phyloP scores from a whole-genome alignment of 495 filamentous ascomycete species.

The Patellaria atrata region DNA sequence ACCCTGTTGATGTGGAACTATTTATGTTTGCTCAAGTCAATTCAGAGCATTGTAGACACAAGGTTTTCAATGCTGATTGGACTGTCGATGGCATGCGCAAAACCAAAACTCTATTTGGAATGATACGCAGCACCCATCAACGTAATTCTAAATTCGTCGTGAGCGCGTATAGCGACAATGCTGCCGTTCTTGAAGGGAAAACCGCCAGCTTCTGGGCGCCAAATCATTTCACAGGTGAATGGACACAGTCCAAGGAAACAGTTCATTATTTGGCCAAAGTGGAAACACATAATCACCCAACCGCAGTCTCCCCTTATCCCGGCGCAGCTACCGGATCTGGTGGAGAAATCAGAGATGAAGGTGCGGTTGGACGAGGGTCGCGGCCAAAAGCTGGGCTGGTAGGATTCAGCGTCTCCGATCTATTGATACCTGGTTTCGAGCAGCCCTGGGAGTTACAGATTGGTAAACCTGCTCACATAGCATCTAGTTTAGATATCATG shows the following conservation, averaged over 20 bases:
- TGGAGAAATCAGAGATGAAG: conserved; percentile 90
- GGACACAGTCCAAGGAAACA: conserved; percentile 72
- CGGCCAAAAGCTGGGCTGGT: conserved; percentile 83
- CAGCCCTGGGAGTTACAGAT: conserved; percentile 75
- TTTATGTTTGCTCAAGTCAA: conserved; percentile 99
- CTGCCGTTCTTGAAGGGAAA: conserved; percentile 73
- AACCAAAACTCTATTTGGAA: conserved; percentile 67
- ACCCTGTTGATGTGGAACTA: conserved; percentile 81
- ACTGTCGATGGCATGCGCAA: conserved; percentile 83
- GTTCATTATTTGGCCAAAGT: conserved; percentile 89
- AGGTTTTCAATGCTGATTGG: conserved; percentile 94
- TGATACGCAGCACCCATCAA: conserved; percentile 91
- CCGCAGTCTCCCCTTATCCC: conserved; percentile 75
- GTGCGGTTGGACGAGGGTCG: conserved; percentile 83
- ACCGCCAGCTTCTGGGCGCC: conserved; percentile 73
- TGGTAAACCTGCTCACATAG: conserved; percentile 81
- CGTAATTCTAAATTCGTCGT: conserved; percentile 62
- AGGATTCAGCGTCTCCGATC: conserved; percentile 88
- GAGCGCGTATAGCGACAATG: conserved; percentile 95
- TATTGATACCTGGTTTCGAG: conserved; percentile 65
- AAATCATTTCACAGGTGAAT: conserved; percentile 66
- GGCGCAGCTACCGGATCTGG: conserved; percentile 91
- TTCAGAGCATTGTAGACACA: conserved; percentile 62
- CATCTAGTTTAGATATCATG: conserved; percentile 92
- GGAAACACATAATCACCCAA: conserved; percentile 96